Evolutionary conservation across 2,329 filamentous ascomycete genomes (phyloP).

Genomic region (Plenodomus biglobosus): DNA sequence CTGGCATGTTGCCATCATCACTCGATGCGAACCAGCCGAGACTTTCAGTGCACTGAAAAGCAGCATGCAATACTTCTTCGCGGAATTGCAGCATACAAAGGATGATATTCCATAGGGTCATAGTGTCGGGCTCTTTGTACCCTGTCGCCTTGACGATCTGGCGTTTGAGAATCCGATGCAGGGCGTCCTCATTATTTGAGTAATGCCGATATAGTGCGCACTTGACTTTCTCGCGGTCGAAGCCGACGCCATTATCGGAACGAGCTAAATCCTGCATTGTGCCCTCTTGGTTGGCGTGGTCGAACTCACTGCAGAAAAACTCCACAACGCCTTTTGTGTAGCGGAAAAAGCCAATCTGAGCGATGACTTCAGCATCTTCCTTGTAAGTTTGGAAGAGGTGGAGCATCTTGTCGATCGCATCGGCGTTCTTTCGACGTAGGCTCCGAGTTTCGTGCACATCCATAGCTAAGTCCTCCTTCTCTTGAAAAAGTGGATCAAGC

Average conservation of each 20-base stretch:
- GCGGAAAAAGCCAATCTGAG: slow-evolving; percentile 27
- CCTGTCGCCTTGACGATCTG: slow-evolving; percentile 7
- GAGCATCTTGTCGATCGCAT: slow-evolving; percentile 23
- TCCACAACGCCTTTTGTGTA: slow-evolving; percentile 32
- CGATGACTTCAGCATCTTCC: slow-evolving; percentile 18
- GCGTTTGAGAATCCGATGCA: slow-evolving; percentile 1
- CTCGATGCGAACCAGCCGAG: slow-evolving; percentile 20
- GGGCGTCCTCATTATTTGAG: not conserved
- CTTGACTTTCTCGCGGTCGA: not conserved
- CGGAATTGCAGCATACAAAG: slow-evolving; percentile 25
- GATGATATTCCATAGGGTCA: slow-evolving; percentile 28
- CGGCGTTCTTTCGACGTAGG: slow-evolving; percentile 29
- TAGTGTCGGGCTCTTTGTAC: slow-evolving; percentile 12
- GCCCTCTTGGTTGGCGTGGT: not conserved
- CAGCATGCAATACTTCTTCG: slow-evolving; percentile 20
- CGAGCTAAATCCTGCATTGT: not conserved
- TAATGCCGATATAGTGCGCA: not conserved
- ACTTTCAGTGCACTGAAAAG: slow-evolving; percentile 13
- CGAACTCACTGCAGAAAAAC: slow-evolving; percentile 10
- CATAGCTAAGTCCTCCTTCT: slow-evolving; percentile 75
- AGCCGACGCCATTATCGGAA: not conserved
- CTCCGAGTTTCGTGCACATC: slow-evolving; percentile 54
- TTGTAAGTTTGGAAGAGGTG: slow-evolving; percentile 17
- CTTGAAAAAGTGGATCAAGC: slow-evolving; percentile 80
- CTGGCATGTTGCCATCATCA: not conserved